Evolutionary conservation across 352 stramenopile genomes (phyloP).

Genomic region (Phytophthora colocasiae): DNA sequence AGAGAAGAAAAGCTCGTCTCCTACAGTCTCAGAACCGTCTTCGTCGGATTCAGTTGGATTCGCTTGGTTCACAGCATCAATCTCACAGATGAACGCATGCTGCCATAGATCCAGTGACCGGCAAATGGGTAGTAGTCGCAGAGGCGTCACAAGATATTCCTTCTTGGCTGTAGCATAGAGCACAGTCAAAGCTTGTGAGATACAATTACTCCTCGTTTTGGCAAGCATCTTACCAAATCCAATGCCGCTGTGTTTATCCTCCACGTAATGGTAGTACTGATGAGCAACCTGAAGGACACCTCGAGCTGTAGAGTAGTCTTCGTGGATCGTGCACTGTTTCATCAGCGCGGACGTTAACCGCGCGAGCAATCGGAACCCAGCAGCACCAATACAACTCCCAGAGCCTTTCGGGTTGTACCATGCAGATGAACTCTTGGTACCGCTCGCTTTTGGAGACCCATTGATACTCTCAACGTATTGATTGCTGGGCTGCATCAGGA

Average conservation of each 20-base stretch:
- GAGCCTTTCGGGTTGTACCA: conserved; percentile 87
- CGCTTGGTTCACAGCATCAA: conserved; percentile 58
- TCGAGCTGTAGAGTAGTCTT: conserved; percentile 84
- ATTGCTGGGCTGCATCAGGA: conserved; percentile 86
- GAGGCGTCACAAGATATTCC: conserved; percentile 75
- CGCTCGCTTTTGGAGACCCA: conserved; percentile 31
- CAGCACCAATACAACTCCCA: conserved; percentile 78
- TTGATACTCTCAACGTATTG: conserved; percentile 68
- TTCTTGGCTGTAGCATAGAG: conserved; percentile 64
- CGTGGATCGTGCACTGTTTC: conserved; percentile 76
- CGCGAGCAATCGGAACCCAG: conserved; percentile 69
- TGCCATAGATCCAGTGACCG: conserved; percentile 87
- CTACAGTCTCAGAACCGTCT: conserved; percentile 40
- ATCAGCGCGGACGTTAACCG: conserved; percentile 67
- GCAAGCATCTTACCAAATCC: conserved; percentile 62
- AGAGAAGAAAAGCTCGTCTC: conserved; percentile 84
- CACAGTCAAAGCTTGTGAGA: conserved; percentile 8
- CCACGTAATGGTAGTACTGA: conserved; percentile 83
- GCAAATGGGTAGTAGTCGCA: conserved; percentile 74
- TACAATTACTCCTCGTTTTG: background rate
- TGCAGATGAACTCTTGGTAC: conserved; percentile 40
- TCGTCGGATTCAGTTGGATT: conserved; percentile 50
- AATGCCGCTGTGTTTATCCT: conserved; percentile 77
- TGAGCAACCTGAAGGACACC: conserved; percentile 81
- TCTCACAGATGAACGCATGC: conserved; percentile 82